Evolutionary conservation across 192 early-diverging fungal genomes (phyloP).

Genomic region (Spizellomyces punctatus): DNA sequence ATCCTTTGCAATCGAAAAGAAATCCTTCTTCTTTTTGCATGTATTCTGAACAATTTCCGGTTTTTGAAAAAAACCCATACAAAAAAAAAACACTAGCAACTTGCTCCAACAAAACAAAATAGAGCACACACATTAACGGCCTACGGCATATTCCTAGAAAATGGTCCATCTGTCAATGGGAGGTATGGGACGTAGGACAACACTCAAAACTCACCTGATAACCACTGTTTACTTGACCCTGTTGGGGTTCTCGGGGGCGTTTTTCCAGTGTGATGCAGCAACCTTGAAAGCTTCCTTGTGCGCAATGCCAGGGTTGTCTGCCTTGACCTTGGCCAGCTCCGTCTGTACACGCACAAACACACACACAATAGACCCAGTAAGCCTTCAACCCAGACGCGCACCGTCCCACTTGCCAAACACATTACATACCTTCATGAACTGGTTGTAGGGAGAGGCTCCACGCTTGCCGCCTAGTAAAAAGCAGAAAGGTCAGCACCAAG

Average conservation of each 20-base stretch:
- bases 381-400: too few species aligned
- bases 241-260: slow-evolving; percentile 34
- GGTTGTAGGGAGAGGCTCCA: slow-evolving; percentile 40
- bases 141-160: too few species aligned
- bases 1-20: too few species aligned
- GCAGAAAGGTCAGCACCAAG: background rate
- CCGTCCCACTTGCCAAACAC: background rate
- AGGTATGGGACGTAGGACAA: background rate
- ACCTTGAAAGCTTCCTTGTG: slow-evolving; percentile 55
- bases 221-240: background rate
- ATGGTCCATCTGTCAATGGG: background rate
- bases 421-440: slow-evolving; percentile 40
- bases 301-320: slow-evolving; percentile 34
- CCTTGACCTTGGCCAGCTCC: slow-evolving; percentile 44
- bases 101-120: too few species aligned
- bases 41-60: too few species aligned
- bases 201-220: background rate
- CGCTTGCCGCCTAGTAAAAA: slow-evolving; percentile 22
- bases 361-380: background rate
- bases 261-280: slow-evolving; percentile 46
- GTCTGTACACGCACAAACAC: slow-evolving; percentile 16
- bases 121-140: background rate
- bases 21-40: too few species aligned
- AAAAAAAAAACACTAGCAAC: too few species aligned
- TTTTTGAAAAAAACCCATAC: too few species aligned